Conservation (phyloP, 306 rosid genomes). For the Medicago lupulina region DNA sequence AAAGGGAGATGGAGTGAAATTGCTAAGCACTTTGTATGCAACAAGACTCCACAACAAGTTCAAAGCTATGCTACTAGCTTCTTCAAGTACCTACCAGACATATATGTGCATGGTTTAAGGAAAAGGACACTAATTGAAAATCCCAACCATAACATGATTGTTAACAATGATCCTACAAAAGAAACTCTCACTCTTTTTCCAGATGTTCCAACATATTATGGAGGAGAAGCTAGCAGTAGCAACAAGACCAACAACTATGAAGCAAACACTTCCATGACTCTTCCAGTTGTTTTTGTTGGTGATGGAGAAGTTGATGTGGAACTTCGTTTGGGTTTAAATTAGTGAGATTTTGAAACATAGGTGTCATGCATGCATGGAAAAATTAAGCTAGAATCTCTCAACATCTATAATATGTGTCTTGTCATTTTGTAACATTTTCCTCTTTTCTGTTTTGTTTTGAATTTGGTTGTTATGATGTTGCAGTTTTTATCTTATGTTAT, state of each 20-base stretch:
- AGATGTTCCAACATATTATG: too few relatives aligned
- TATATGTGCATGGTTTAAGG: not conserved
- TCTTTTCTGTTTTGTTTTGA: too few relatives aligned
- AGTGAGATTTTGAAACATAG: not conserved
- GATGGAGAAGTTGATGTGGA: too few relatives aligned
- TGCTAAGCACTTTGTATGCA: not conserved
- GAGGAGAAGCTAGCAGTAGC: too few relatives aligned
- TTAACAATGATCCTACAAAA: too few relatives aligned
- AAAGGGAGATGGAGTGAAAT: constrained; percentile 27
- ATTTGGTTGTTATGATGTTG: not conserved
- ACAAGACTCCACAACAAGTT: constrained; percentile 37
- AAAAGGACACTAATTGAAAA: not conserved
- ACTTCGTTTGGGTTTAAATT: too few relatives aligned
- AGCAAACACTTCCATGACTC: too few relatives aligned
- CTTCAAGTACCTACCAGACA: not conserved
- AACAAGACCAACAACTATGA: too few relatives aligned
- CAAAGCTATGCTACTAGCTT: constrained; percentile 27
- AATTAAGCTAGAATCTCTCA: not conserved
- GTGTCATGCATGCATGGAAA: not conserved
- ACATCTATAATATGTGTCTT: not conserved
- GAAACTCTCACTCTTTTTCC: constrained; percentile 2
- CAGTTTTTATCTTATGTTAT: not conserved
- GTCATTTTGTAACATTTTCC: not conserved
- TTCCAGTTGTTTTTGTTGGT: too few relatives aligned
- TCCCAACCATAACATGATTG: too few relatives aligned